phyloP scores from a whole-genome alignment of 139 green algal genomes.

The Volvox africanus region DNA sequence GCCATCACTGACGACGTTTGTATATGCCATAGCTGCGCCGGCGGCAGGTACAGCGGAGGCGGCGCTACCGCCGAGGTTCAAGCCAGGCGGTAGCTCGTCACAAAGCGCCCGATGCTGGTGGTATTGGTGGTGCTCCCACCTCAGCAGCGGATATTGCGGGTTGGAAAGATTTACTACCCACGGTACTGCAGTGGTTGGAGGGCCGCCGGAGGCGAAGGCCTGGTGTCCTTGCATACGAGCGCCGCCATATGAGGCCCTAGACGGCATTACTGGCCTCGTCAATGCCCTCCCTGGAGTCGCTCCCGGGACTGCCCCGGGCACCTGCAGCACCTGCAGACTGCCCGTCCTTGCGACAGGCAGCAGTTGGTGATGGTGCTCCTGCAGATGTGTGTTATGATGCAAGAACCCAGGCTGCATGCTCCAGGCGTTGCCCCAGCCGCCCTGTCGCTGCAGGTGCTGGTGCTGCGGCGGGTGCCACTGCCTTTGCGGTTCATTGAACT shows the following conservation, averaged over 20 bases:
- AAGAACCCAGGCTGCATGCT: background rate
- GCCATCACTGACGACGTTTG: background rate
- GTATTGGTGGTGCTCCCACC: background rate
- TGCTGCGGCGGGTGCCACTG: constrained; percentile 2
- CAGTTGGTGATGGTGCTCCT: background rate
- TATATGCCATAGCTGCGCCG: too few relatives aligned
- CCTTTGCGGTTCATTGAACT: too few relatives aligned
- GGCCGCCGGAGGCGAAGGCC: too few relatives aligned
- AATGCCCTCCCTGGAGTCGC: too few relatives aligned
- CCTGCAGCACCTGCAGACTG: background rate
- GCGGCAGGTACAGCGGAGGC: background rate
- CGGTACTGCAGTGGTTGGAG: too few relatives aligned
- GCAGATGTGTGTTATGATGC: background rate
- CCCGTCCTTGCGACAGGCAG: background rate
- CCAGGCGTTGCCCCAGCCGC: background rate
- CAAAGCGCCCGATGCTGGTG: background rate
- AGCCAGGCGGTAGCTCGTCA: background rate
- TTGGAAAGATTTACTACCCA: too few relatives aligned
- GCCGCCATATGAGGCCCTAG: too few relatives aligned
- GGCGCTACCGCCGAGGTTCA: background rate
- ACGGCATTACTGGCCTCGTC: too few relatives aligned
- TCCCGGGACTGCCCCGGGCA: background rate
- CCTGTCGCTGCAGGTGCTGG: background rate
- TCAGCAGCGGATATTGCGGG: background rate
- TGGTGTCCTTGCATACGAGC: too few relatives aligned